phyloP scores from a whole-genome alignment of 306 rosid genomes.

The Corylus americana region DNA sequence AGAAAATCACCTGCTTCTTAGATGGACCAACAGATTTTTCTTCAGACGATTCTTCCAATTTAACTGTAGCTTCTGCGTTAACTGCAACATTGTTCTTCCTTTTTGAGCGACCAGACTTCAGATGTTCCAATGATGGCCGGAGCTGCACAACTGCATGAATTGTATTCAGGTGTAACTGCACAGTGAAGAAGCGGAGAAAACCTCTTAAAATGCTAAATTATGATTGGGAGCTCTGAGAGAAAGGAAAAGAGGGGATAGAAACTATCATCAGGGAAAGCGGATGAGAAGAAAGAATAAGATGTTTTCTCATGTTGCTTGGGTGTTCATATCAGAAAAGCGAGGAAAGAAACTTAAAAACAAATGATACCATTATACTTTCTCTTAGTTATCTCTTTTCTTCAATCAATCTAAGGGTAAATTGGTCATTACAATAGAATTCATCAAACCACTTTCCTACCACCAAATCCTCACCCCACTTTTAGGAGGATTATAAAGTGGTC shows the following conservation, averaged over 20 bases:
- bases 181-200: constrained; percentile 28
- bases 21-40: constrained; percentile 50
- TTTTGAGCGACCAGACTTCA: constrained; percentile 56
- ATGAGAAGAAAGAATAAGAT: background rate
- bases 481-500: background rate
- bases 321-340: background rate
- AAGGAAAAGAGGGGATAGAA: background rate
- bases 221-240: background rate
- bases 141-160: constrained; percentile 78
- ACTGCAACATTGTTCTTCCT: constrained; percentile 36
- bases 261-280: background rate
- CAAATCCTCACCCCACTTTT: background rate
- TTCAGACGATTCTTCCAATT: constrained; percentile 48
- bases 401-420: background rate
- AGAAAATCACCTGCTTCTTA: constrained; percentile 63
- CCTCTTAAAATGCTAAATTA: background rate
- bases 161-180: constrained; percentile 95
- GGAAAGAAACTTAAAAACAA: background rate
- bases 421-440: background rate
- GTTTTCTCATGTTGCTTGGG: background rate
- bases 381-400: background rate
- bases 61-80: constrained; percentile 47
- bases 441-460: background rate
- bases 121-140: constrained; percentile 70
- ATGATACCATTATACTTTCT: background rate